These are phyloP conservation scores for Ogataea angusta DNA, from an alignment of 805 yeast genomes.

Conservation along the genomic window DNA sequence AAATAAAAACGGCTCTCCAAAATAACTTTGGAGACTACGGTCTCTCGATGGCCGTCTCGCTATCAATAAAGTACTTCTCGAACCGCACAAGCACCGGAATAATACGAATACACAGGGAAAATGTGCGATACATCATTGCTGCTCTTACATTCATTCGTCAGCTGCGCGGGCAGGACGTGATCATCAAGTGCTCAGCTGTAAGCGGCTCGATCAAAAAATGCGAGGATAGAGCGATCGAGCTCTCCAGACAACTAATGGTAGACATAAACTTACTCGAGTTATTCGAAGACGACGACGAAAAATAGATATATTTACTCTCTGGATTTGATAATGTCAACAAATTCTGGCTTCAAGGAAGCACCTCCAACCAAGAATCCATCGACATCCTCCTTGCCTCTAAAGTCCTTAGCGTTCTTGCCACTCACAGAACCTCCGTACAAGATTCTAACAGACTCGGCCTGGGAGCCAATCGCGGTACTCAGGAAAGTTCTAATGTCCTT, in stretches of 20 bases:
- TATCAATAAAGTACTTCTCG: constrained; percentile 70
- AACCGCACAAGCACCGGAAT: constrained; percentile 82
- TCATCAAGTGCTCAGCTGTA: constrained; percentile 62
- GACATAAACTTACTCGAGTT: constrained; percentile 5
- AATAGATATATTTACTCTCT: constrained; percentile 51
- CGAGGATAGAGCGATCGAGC: constrained; percentile 63
- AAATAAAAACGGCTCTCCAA: constrained; percentile 54
- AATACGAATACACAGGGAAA: constrained; percentile 67
- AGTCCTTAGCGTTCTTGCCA: constrained; percentile 86
- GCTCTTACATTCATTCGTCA: constrained; percentile 57
- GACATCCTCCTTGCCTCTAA: constrained; percentile 89
- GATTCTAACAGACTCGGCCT: constrained; percentile 80
- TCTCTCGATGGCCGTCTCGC: constrained; percentile 52
- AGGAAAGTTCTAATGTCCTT: constrained; percentile 81
- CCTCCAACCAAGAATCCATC: constrained; percentile 99
- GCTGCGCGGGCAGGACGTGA: constrained; percentile 47
- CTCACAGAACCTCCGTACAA: constrained; percentile 98
- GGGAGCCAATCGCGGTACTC: constrained; percentile 72
- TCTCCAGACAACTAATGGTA: constrained; percentile 38
- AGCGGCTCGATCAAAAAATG: constrained; percentile 88
- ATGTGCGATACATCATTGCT: constrained; percentile 58
- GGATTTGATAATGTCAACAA: constrained; percentile 90
- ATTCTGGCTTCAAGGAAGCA: constrained; percentile 98
- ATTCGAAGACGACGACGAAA: constrained; percentile 10
- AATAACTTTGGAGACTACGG: constrained; percentile 79